A percentile compares a stretch with the other conserved stretches of the same genome.
Conservation (phyloP, 768 basidiomycete species). For the Phylloporus arenicola region DNA sequence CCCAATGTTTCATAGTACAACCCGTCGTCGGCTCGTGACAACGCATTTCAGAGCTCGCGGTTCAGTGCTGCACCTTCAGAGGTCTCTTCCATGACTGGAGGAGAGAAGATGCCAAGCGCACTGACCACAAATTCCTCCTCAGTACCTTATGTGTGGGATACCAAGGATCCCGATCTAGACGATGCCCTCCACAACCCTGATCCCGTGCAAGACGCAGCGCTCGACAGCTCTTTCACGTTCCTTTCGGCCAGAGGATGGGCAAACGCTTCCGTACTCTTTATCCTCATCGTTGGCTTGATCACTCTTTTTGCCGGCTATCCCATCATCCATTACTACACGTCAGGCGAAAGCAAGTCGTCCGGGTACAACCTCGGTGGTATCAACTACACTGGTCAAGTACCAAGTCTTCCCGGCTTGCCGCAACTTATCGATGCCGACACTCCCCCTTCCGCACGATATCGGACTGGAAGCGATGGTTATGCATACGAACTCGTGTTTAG, state of each 20-base stretch:
- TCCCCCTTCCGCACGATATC: conserved; percentile 48
- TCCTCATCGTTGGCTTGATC: conserved; percentile 64
- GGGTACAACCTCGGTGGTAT: conserved; percentile 84
- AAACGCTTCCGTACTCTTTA: conserved; percentile 68
- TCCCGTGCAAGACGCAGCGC: conserved; percentile 58
- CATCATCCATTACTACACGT: conserved; percentile 55
- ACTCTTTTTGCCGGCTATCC: conserved; percentile 87
- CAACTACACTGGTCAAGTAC: conserved; percentile 85
- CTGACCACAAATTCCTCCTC: conserved; percentile 48
- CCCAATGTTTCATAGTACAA: conserved; percentile 44
- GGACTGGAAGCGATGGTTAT: conserved; percentile 70
- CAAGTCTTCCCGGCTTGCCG: conserved; percentile 62
- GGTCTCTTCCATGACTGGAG: conserved; percentile 34
- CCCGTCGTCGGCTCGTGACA: conserved; percentile 38
- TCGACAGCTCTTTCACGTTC: conserved; percentile 57
- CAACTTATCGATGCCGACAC: conserved; percentile 75
- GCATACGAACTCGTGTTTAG: conserved; percentile 82
- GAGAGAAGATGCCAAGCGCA: conserved; percentile 30
- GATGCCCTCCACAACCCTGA: conserved; percentile 89
- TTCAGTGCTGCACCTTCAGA: conserved; percentile 56
- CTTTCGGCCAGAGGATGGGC: conserved; percentile 82
- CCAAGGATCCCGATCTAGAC: conserved; percentile 79
- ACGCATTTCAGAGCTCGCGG: conserved; percentile 45
- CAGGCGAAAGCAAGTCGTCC: conserved; percentile 21
- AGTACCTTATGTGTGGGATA: conserved; percentile 72